Evolutionary conservation across 2,329 filamentous ascomycete species (phyloP).

Genomic region (Plectosphaerella plurivora): DNA sequence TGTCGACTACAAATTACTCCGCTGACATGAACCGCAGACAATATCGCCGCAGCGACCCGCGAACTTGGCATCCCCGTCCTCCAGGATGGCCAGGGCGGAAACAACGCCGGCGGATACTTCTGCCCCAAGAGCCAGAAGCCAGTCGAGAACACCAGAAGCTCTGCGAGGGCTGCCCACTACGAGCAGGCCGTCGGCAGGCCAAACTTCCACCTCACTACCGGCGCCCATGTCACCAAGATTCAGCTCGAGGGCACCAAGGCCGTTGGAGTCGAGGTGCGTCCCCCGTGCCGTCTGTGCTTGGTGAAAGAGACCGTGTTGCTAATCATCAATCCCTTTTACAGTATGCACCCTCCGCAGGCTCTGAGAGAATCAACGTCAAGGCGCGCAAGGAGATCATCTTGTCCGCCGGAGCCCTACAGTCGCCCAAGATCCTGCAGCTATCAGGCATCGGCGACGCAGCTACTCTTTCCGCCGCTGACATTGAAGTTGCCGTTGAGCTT

Average conservation of each 20-base stretch:
- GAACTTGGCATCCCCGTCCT: slow-evolving; percentile 12
- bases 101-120: slow-evolving; percentile 15
- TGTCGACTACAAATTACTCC: too few species aligned
- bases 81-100: slow-evolving; percentile 11
- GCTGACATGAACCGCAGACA: slow-evolving; percentile 1
- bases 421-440: slow-evolving; percentile 40
- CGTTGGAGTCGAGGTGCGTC: neutral
- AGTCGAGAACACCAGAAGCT: slow-evolving; percentile 18
- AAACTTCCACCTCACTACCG: neutral
- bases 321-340: neutral
- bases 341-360: slow-evolving; percentile 4
- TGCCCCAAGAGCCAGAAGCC: slow-evolving; percentile 17
- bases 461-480: slow-evolving; percentile 28
- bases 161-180: slow-evolving; percentile 21
- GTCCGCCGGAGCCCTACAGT: slow-evolving; percentile 34
- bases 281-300: neutral
- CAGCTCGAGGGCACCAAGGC: neutral
- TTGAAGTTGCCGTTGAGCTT: slow-evolving; percentile 17
- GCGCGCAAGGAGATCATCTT: slow-evolving; percentile 33
- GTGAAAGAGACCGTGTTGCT: neutral
- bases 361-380: neutral
- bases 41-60: slow-evolving; percentile 13
- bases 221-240: neutral
- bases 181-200: slow-evolving; percentile 4
- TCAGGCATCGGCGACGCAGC: slow-evolving; percentile 41